Evolutionary conservation across 257 asterid species (phyloP).

Genomic region (Rehmannia glutinosa): DNA sequence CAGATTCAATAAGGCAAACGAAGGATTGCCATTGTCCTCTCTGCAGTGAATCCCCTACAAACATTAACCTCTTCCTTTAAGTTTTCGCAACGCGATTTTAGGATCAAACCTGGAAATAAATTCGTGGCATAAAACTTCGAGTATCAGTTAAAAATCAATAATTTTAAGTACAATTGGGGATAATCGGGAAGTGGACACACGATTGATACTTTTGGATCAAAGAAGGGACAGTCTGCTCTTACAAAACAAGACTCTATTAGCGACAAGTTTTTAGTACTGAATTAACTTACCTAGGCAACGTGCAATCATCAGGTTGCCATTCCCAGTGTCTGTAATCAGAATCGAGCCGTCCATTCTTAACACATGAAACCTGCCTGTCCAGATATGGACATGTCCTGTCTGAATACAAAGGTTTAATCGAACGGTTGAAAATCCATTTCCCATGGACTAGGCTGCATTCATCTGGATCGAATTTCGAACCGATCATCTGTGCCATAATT

Average conservation of each 20-base stretch:
- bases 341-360: constrained; percentile 70
- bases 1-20: constrained; percentile 73
- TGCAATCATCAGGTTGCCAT: constrained; percentile 92
- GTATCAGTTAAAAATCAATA: too few species aligned
- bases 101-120: constrained; percentile 93
- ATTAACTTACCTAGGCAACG: constrained; percentile 66
- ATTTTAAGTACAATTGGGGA: too few species aligned
- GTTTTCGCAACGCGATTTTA: constrained; percentile 49
- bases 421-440: constrained; percentile 69
- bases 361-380: constrained; percentile 73
- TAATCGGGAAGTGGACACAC: too few species aligned
- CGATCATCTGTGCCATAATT: constrained; percentile 49
- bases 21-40: constrained; percentile 97
- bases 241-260: too few species aligned
- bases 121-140: too few species aligned
- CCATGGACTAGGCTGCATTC: constrained; percentile 68
- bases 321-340: constrained; percentile 78
- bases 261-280: neutral
- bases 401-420: constrained; percentile 66
- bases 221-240: too few species aligned
- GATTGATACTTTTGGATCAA: too few species aligned
- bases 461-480: constrained; percentile 65
- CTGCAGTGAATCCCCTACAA: constrained; percentile 89
- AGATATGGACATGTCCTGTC: constrained; percentile 64
- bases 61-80: constrained; percentile 84